Conservation (phyloP, 768 basidiomycete genomes). For the Sporobolomyces roseus region DNA sequence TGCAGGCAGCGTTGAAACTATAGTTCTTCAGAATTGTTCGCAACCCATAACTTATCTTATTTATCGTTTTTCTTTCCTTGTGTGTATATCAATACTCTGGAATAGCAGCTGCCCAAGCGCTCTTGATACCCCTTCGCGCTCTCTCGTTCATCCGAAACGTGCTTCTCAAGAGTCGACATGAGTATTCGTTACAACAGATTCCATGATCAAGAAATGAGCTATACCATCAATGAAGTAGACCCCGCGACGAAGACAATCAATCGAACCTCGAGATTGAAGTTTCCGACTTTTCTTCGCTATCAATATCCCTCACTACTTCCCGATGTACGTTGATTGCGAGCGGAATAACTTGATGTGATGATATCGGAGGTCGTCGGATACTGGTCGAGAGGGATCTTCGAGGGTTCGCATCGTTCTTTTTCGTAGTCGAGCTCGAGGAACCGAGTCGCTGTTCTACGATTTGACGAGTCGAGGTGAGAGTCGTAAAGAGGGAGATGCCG, state of each 20-base stretch:
- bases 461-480: conserved; percentile 16
- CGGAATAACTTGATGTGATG: neutral
- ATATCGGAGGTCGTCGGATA: no score
- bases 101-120: neutral
- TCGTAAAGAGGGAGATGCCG: conserved; percentile 19
- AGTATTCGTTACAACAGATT: no score
- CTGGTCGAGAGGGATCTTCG: no score
- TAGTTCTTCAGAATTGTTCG: no score
- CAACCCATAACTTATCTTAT: neutral
- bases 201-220: no score
- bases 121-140: neutral
- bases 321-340: neutral
- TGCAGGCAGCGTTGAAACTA: neutral
- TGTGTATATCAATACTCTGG: neutral
- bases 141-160: no score
- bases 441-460: conserved; percentile 4
- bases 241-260: no score
- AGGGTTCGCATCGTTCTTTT: no score
- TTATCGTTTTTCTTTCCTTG: neutral
- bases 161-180: no score
- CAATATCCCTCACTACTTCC: conserved; percentile 13
- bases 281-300: conserved; percentile 3
- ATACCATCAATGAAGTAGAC: no score
- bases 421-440: neutral
- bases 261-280: no score